Conservation (phyloP, 2,329 filamentous ascomycete genomes). For the Diaporthe aspalathi region DNA sequence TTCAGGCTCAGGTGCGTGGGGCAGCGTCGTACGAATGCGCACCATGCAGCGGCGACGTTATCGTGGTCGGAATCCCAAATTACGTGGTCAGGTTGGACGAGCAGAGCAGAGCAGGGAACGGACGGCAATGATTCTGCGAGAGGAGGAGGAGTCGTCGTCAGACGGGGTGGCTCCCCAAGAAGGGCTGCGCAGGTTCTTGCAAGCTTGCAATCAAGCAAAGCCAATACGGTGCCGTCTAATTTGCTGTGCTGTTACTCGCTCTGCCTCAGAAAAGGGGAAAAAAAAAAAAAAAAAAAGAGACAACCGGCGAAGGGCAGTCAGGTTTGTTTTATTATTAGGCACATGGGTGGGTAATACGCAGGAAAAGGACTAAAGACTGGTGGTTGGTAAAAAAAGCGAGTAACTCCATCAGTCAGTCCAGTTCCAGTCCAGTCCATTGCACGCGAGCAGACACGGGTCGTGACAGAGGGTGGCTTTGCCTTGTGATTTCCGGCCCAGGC, state of each 20-base stretch:
- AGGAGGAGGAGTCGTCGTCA: neutral
- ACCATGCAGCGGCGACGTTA: slow-evolving; percentile 3
- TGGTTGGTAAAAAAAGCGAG: neutral
- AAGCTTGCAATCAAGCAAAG: too few species aligned
- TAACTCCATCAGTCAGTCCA: too few species aligned
- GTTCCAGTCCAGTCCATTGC: too few species aligned
- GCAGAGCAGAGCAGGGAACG: neutral
- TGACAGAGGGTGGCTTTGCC: slow-evolving; percentile 26
- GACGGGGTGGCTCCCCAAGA: neutral
- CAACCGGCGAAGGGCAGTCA: neutral
- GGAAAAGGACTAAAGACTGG: neutral
- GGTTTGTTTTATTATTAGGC: slow-evolving; percentile 3
- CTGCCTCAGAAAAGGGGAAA: neutral
- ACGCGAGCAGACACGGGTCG: slow-evolving; percentile 7
- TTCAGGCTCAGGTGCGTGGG: neutral
- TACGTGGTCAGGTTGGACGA: neutral
- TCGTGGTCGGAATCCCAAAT: neutral
- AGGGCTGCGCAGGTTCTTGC: too few species aligned
- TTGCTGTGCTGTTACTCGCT: neutral
- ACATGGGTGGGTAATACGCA: slow-evolving; percentile 9
- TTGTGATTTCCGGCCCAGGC: neutral
- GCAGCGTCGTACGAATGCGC: neutral
- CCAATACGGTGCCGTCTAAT: neutral
- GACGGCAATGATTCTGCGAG: neutral
- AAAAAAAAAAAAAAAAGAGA: neutral